Evolutionary conservation across 2,329 filamentous ascomycete species (phyloP), one percentile per base, ranked within the genome.

Genomic region (Harringtonia aguacate): DNA sequence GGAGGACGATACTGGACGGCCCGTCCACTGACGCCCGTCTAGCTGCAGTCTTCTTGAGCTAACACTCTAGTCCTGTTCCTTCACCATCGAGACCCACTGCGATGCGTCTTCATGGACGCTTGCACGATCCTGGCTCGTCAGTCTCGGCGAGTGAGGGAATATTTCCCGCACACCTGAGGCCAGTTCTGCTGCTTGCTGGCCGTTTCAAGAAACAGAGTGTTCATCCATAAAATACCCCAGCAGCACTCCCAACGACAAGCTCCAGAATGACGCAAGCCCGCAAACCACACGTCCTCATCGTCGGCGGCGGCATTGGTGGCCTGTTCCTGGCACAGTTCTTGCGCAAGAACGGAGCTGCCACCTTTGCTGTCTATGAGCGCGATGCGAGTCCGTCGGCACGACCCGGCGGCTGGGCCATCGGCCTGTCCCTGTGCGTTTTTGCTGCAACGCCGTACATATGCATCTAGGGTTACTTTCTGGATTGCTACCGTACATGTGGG

Each of bases 221-320:
- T n/a, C n/a, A n/a, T n/a, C n/a, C n/a, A 29, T 29, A 5, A 22
- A 37, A 37, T 9, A 27, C 22, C 14, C 27, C 12, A n/a, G 17
- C 12, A 17, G n/a, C 28, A n/a, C 15, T 15, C 17, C 30, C 29
- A 31, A 12, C 12, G 12, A 39, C 13, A 39, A 4, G 14, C n/a
- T 10, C n/a, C n/a, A 10, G 36, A 14, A 31, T n/a, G n/a, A 31
- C n/a, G 29, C 4, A 12, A 14, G 18, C 39, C 20, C 8, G 14
- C 4, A 43, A 36, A 24, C 54, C 45, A 2, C 53, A 55, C 24
- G 53, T 68, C 31, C 46, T 69, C 36, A 67, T 69, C 46, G 53
- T 66, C 34, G 64, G 64, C 5, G 65, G 60, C 17, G 66, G 65
- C 33, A 58, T 69, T 35, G 61, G 60, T 38, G 66, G 67, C 14